These are phyloP conservation scores for Aspergillus melleus DNA, from an alignment of 2,329 filamentous ascomycete genomes.

Conservation along the genomic window DNA sequence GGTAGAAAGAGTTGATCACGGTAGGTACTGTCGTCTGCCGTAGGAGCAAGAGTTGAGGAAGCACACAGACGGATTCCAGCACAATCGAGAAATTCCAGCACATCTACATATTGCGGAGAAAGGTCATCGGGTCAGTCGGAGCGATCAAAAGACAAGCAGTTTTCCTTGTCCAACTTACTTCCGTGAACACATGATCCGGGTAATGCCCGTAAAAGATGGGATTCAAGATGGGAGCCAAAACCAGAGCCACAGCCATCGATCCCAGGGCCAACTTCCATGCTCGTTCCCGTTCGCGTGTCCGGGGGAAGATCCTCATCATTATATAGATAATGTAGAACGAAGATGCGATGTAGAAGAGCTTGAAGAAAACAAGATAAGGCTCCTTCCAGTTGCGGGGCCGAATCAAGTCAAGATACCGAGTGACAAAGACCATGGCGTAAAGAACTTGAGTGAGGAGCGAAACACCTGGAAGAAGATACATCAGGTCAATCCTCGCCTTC, in stretches of 20 bases:
- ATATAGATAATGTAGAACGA: constrained; percentile 83
- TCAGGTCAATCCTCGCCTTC: constrained; percentile 4
- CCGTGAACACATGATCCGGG: constrained; percentile 35
- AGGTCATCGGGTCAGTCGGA: not conserved
- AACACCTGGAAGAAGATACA: constrained; percentile 58
- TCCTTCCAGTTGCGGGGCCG: constrained; percentile 33
- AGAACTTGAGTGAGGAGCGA: constrained; percentile 86
- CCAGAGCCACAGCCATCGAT: constrained; percentile 64
- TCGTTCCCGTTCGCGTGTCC: constrained; percentile 85
- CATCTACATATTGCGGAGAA: constrained; percentile 53
- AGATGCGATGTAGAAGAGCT: constrained; percentile 82
- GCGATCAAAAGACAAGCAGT: not conserved
- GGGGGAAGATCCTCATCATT: constrained; percentile 83
- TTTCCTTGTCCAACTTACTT: constrained; percentile 32
- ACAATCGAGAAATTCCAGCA: constrained; percentile 88
- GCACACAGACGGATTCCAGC: constrained; percentile 85
- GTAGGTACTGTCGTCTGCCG: constrained; percentile 95
- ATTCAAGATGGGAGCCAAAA: constrained; percentile 71
- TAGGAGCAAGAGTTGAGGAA: constrained; percentile 87
- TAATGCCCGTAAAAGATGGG: constrained; percentile 64
- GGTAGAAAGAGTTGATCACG: constrained; percentile 95
- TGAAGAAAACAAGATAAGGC: constrained; percentile 76
- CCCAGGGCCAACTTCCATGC: constrained; percentile 87
- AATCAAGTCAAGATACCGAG: constrained; percentile 85
- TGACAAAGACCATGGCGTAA: constrained; percentile 81